Base-by-base conservation (phyloP, 306 rosid genomes). In the Alnus rubra region DNA sequence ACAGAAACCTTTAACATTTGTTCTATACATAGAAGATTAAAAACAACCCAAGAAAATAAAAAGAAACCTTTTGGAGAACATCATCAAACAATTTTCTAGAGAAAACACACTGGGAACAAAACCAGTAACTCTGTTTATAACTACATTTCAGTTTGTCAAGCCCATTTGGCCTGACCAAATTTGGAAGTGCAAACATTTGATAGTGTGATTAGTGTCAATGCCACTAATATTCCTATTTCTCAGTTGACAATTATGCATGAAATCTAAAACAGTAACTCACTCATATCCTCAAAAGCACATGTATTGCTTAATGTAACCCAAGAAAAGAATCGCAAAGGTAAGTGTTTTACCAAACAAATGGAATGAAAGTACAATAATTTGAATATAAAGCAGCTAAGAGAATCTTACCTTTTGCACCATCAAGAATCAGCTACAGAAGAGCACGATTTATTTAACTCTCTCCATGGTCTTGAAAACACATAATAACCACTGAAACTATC, bases 351-450 rank as follows among this genome's bases (percentile, higher is more conserved):
- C 31, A 70, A 47, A 75, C 69, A 50, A 19, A 45, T 37, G 71
- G 65, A 81, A 71, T 70, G 75, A 48, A 55, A 72, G 73, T 39
- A 13, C 64, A 51, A 51, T 54, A 69, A 79, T 69, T 33, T 72
- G 18, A 69, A 51, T 19, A 53, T 28, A n/a, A 15, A 28, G 33
- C 70, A 45, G 19, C 37, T 77, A 44, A 16, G 47, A 76, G 78
- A 73, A 79, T 73, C 82, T 73, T 60, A 76, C 79, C 82, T 79
- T 81, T 81, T 76, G 73, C 70, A 72, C 74, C 55, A 64, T 39
- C 75, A 78, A 44, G 77, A 45, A 70, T 59, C 65, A 3, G 65
- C 37, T 28, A 59, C 35, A 59, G 37, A 77, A 65, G 50, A 67
- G 72, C n/a, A 72, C 19, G 69, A 68, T 76, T 65, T 70, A 59